phyloP scores from a whole-genome alignment of 371 early-diverging fungal species.

The Rhizopus delemar region DNA sequence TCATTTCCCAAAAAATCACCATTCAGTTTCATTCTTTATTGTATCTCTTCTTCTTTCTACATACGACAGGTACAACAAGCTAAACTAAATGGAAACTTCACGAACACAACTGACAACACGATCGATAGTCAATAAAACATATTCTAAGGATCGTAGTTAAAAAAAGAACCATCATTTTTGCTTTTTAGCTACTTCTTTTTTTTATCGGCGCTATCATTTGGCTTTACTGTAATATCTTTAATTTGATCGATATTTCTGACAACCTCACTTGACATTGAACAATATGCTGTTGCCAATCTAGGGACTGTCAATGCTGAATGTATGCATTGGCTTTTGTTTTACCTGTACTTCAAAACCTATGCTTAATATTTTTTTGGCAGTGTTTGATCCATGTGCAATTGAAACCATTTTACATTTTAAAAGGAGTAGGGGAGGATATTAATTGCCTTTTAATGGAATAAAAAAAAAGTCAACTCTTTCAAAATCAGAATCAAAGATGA shows the following conservation, averaged over 20 bases:
- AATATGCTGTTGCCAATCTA: constrained; percentile 32
- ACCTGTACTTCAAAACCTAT: constrained; percentile 16
- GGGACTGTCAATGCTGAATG: constrained; percentile 29
- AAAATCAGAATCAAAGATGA: too few relatives aligned
- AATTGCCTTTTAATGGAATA: too few relatives aligned
- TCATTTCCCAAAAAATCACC: constrained; percentile 72
- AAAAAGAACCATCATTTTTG: not conserved
- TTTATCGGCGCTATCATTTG: constrained; percentile 55
- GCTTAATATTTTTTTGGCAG: constrained; percentile 53
- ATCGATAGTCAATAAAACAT: constrained; percentile 84
- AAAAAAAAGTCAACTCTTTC: too few relatives aligned
- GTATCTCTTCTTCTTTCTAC: not conserved
- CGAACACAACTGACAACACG: constrained; percentile 93
- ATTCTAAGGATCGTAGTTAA: constrained; percentile 45
- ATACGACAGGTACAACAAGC: constrained; percentile 91
- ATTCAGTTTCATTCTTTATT: not conserved
- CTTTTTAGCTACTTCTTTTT: not conserved
- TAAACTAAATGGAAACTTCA: constrained; percentile 95
- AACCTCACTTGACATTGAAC: constrained; percentile 50
- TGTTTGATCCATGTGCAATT: constrained; percentile 51
- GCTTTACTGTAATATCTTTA: constrained; percentile 49
- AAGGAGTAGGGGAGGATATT: too few relatives aligned
- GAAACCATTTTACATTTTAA: constrained; percentile 27
- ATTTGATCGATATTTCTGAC: constrained; percentile 51
- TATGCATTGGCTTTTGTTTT: constrained; percentile 1